Evolutionary conservation across 2,329 filamentous ascomycete species (phyloP).

Genomic region (Ophiostoma pallidulum): DNA sequence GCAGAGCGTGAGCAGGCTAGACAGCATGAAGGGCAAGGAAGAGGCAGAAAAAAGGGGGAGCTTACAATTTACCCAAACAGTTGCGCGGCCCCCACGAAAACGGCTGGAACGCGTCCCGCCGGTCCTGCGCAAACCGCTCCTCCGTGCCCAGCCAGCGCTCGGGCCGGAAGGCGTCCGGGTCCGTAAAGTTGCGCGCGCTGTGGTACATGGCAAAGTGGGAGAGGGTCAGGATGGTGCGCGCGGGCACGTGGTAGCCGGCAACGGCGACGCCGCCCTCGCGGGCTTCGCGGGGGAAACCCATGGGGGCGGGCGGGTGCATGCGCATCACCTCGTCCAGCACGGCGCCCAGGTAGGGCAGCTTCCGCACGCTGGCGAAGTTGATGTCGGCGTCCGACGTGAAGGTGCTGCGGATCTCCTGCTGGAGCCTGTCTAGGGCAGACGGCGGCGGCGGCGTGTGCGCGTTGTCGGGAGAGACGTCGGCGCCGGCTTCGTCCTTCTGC

Average conservation of each 20-base stretch:
- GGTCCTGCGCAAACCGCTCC: constrained; percentile 31
- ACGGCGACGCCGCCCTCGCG: constrained; percentile 6
- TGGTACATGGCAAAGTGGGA: constrained; percentile 24
- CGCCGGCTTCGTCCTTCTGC: too few relatives aligned
- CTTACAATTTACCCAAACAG: constrained; percentile 41
- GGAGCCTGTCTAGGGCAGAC: too few relatives aligned
- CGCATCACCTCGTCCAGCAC: constrained; percentile 28
- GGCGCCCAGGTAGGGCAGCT: constrained; percentile 26
- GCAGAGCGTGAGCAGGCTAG: background rate
- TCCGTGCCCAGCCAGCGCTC: constrained; percentile 36
- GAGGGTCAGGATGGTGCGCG: constrained; percentile 19
- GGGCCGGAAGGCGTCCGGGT: constrained; percentile 30
- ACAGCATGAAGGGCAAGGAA: too few relatives aligned
- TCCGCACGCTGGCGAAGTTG: constrained; percentile 20
- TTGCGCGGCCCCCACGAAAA: constrained; percentile 40
- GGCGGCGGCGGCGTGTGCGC: too few relatives aligned
- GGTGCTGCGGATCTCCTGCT: constrained; percentile 32
- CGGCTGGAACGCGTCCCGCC: constrained; percentile 34
- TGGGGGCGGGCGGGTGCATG: constrained; percentile 25
- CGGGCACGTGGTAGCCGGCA: constrained; percentile 10
- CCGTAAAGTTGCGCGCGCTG: constrained; percentile 33
- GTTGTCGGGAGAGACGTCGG: too few relatives aligned
- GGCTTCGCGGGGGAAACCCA: constrained; percentile 21
- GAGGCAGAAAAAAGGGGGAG: too few relatives aligned
- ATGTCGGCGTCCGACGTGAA: constrained; percentile 30